Conservation (phyloP, 176 grass and related monocot genomes). For the Ampelocalamus luodianensis region DNA sequence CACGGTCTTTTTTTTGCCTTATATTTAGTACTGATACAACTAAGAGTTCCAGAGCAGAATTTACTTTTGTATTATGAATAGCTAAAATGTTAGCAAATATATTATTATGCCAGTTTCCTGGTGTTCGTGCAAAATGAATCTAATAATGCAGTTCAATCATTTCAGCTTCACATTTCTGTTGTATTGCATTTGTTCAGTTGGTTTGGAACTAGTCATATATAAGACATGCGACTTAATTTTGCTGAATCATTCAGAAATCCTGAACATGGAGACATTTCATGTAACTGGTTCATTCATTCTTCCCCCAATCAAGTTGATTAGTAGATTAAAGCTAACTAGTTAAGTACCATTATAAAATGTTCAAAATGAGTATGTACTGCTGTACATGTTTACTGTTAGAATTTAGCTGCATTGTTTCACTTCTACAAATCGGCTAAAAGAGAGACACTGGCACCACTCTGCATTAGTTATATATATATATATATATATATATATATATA, state of each 20-base stretch:
- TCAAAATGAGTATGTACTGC: background rate
- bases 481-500: too few relatives aligned
- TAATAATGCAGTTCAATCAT: background rate
- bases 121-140: background rate
- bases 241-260: background rate
- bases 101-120: background rate
- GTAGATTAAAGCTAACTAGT: background rate
- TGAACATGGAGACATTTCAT: background rate
- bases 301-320: background rate
- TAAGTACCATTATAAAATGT: background rate
- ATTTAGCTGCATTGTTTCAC: background rate
- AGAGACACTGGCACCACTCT: background rate
- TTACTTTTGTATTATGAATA: background rate
- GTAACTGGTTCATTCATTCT: background rate
- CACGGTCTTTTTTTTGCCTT: background rate
- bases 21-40: background rate
- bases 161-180: background rate
- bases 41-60: slow-evolving; percentile 16
- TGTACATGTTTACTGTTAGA: background rate
- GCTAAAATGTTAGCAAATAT: slow-evolving; percentile 1
- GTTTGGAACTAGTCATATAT: background rate
- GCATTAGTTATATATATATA: too few relatives aligned
- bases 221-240: background rate
- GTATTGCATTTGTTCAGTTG: slow-evolving; percentile 16
- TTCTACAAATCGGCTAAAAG: background rate